Base-by-base conservation (phyloP, 345 rosid genomes). In the Luvunga scandens region DNA sequence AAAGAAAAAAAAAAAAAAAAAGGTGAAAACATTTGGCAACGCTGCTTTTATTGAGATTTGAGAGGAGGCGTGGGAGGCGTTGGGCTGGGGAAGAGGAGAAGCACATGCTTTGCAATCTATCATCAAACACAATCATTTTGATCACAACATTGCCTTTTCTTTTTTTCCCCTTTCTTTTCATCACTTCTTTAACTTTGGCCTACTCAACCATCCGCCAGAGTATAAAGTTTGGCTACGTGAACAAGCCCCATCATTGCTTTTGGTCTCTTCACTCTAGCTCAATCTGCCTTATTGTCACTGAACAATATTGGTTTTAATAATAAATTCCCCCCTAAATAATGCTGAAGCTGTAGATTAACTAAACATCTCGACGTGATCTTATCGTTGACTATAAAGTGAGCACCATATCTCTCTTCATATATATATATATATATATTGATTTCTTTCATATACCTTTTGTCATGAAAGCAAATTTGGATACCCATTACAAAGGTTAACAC, bases 111-210 rank as follows among this genome's bases (percentile, higher is more conserved):
- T 66, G 69, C 33, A 73, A 69, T 81, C 83, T 79, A 84, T 72
- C 77, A 78, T 66, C 39, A 50, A 81, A 81, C 80, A 71, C 72
- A 48, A 84, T 84, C 27, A 84, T 78, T 77, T 45, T 38, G 81
- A 75, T 66, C 83, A 77, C 69, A 69, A 39, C 72, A 42, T 53
- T 22, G 19, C 64, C 63, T 53, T 45, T 39, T 9, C 0, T 0
- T 4, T 53, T 18, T 66, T 72, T 9, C 9, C 18, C 14, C 66
- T 24, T 60, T 39, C 66, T 39, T 22, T 69, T 30, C 59, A 42
- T 66, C 12, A 19, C 10, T 31, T 38, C 28, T 30, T 19, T 9
- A 34, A 16, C 68, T 30, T 53, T 81, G 85, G 71, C 83, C 83
- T 79, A 72, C 79, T 69, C 67, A n/a, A 16, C 53, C 55, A 10